These are phyloP conservation scores for Cytospora piceae DNA, from an alignment of 2,329 filamentous ascomycete species.

Conservation along the genomic window DNA sequence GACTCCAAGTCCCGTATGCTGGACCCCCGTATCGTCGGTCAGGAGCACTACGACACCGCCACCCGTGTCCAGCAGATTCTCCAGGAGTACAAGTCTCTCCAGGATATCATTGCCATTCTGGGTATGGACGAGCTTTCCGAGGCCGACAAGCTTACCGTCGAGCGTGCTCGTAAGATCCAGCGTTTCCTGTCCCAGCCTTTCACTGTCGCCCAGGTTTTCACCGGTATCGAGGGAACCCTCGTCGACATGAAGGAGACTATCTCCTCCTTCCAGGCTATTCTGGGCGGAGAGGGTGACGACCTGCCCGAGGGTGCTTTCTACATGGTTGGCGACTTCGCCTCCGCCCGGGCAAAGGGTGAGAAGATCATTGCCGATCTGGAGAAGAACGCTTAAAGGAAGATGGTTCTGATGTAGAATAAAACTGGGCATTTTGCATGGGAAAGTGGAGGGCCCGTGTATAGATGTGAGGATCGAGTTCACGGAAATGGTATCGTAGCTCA, in stretches of 20 bases:
- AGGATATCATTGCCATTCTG: slow-evolving; percentile 99
- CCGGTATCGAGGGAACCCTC: slow-evolving; percentile 91
- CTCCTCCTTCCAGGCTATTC: slow-evolving; percentile 94
- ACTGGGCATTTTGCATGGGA: slow-evolving; percentile 37
- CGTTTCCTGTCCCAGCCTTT: slow-evolving; percentile 99
- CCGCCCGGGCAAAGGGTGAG: slow-evolving; percentile 95
- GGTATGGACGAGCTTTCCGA: slow-evolving; percentile 99
- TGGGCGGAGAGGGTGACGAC: slow-evolving; percentile 92
- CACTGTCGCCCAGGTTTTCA: slow-evolving; percentile 83
- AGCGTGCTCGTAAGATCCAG: slow-evolving; percentile 99
- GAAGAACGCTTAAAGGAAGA: slow-evolving; percentile 49
- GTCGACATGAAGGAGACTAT: slow-evolving; percentile 99
- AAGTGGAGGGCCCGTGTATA: slow-evolving; percentile 57
- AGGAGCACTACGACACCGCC: slow-evolving; percentile 96
- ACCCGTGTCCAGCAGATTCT: slow-evolving; percentile 98
- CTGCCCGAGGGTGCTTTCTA: slow-evolving; percentile 94
- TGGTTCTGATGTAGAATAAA: slow-evolving; percentile 39
- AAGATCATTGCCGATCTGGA: slow-evolving; percentile 98
- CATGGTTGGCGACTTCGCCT: slow-evolving; percentile 97
- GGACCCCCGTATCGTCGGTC: slow-evolving; percentile 96
- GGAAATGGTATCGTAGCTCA: slow-evolving; percentile 56
- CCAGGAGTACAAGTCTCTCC: slow-evolving; percentile 99
- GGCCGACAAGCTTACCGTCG: slow-evolving; percentile 98
- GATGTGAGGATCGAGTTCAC: slow-evolving; percentile 56
- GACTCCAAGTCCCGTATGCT: slow-evolving; percentile 99